These are phyloP conservation scores for Lagerstroemia speciosa DNA, from an alignment of 345 rosid species.

Conservation along the genomic window DNA sequence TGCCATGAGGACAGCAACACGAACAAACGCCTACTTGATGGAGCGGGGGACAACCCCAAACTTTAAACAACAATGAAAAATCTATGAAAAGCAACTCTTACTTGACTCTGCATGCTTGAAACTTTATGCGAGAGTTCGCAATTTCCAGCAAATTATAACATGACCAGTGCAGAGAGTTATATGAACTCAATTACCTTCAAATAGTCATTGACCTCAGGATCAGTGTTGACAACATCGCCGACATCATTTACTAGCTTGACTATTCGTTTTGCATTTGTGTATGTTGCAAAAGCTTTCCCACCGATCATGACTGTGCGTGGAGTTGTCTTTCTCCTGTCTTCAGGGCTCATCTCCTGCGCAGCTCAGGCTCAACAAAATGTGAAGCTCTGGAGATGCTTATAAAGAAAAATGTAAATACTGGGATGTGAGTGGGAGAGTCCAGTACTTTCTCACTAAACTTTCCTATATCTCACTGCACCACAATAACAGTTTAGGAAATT, in stretches of 20 bases:
- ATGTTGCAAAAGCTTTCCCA: constrained; percentile 98
- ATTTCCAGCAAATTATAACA: neutral
- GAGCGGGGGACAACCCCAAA: neutral
- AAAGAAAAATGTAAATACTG: neutral
- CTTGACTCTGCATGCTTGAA: too few relatives aligned
- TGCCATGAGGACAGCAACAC: neutral
- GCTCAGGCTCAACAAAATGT: too few relatives aligned
- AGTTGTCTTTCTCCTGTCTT: constrained; percentile 71
- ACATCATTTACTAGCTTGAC: constrained; percentile 95
- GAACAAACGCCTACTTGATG: neutral
- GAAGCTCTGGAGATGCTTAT: neutral
- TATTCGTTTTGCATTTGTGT: constrained; percentile 90
- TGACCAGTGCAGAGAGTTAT: neutral
- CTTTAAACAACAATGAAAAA: neutral
- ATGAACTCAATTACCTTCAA: constrained; percentile 48
- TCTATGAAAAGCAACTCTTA: neutral
- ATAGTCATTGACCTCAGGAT: constrained; percentile 83
- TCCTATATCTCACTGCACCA: neutral
- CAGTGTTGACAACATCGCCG: constrained; percentile 74
- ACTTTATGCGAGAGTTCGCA: neutral
- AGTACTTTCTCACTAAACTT: neutral
- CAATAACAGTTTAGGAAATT: neutral
- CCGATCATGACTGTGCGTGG: constrained; percentile 94
- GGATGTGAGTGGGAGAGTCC: neutral
- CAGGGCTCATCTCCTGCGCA: constrained; percentile 71